A percentile compares a stretch with the other conserved stretches of the same genome.
These are phyloP conservation scores for Vaccinium corymbosum DNA, from an alignment of 148 eudicot species.

Conservation along the genomic window DNA sequence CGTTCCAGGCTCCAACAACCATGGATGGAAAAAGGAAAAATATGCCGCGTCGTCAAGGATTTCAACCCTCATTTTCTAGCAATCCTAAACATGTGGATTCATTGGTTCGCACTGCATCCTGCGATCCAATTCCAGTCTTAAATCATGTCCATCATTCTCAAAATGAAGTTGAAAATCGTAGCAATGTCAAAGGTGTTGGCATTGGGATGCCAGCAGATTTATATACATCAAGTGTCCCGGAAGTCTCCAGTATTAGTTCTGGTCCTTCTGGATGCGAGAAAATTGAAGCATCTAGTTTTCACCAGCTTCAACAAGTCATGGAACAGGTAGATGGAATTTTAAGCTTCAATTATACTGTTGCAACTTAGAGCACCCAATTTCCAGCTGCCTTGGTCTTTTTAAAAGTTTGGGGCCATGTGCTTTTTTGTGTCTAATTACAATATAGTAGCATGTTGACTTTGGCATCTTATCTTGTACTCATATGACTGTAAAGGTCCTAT, in stretches of 20 bases:
- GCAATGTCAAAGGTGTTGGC: constrained; percentile 37
- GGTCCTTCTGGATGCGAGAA: constrained; percentile 40
- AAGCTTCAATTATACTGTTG: not conserved
- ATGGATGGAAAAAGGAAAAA: constrained; percentile 35
- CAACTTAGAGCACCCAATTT: not conserved
- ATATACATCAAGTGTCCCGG: constrained; percentile 48
- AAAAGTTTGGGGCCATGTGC: not conserved
- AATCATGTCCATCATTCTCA: constrained; percentile 30
- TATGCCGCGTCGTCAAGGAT: constrained; percentile 28
- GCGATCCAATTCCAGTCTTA: constrained; percentile 28
- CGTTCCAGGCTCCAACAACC: constrained; percentile 29
- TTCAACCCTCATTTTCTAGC: constrained; percentile 19
- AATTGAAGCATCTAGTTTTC: constrained; percentile 66
- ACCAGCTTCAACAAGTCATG: constrained; percentile 76
- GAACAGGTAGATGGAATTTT: constrained; percentile 52
- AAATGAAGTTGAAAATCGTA: constrained; percentile 37
- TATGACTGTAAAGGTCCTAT: not conserved
- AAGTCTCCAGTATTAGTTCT: constrained; percentile 52
- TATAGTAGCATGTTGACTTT: not conserved
- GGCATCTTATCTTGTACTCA: not conserved
- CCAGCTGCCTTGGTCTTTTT: not conserved
- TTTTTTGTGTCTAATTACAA: not conserved
- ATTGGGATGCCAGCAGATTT: constrained; percentile 37
- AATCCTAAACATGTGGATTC: constrained; percentile 23
- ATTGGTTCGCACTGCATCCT: constrained; percentile 24